Evolutionary conservation across 2,329 filamentous ascomycete species (phyloP).

Genomic region (Penicillium digitatum): DNA sequence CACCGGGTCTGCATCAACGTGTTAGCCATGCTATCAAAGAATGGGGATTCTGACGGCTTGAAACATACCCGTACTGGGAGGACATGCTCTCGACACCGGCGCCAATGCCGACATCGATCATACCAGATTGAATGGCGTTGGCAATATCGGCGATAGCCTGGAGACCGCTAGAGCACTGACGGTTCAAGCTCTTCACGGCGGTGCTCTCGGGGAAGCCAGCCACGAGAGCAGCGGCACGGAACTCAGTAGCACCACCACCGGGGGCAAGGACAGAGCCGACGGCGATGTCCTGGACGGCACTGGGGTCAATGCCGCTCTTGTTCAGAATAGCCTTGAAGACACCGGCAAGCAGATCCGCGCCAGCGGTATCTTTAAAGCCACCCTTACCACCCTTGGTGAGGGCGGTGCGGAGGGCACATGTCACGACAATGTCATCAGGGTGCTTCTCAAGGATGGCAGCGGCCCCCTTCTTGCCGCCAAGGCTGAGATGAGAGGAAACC

Average conservation of each 20-base stretch:
- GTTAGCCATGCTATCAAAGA: background rate
- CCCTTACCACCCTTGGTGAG: conserved; percentile 92
- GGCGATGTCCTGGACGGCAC: conserved; percentile 83
- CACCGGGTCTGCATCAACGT: conserved; percentile 58
- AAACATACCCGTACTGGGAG: conserved; percentile 74
- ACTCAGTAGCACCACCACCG: conserved; percentile 92
- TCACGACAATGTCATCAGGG: conserved; percentile 76
- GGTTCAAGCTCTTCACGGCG: conserved; percentile 83
- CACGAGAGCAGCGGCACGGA: conserved; percentile 83
- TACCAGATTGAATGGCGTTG: conserved; percentile 82
- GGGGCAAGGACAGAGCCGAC: conserved; percentile 89
- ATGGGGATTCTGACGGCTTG: background rate
- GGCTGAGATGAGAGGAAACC: conserved; percentile 54
- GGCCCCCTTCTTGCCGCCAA: conserved; percentile 35
- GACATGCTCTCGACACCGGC: conserved; percentile 97
- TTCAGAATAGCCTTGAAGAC: conserved; percentile 76
- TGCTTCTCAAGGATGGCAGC: conserved; percentile 45
- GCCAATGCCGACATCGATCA: conserved; percentile 93
- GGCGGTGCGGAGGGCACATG: conserved; percentile 83
- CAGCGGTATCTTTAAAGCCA: conserved; percentile 89
- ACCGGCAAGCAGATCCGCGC: conserved; percentile 78
- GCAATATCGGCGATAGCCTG: conserved; percentile 92
- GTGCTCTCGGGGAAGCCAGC: conserved; percentile 84
- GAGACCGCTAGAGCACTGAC: conserved; percentile 89
- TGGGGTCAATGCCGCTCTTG: conserved; percentile 83